A percentile compares a stretch with the other conserved stretches of the same genome.
phyloP scores from a whole-genome alignment of 2,329 filamentous ascomycete species.

The Fusarium lyarnte region DNA sequence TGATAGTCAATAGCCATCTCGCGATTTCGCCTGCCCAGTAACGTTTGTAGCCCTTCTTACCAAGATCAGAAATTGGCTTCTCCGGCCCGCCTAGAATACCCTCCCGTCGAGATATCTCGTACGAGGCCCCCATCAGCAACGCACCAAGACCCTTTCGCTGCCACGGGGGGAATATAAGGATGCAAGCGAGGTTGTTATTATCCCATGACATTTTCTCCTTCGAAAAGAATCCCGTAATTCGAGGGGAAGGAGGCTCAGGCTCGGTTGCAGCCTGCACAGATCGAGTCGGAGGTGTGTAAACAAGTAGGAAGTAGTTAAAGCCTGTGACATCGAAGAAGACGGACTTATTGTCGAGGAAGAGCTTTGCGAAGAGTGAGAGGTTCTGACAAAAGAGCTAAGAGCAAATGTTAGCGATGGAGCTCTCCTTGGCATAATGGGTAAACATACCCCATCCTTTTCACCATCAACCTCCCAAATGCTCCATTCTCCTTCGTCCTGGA shows the following conservation, averaged over 20 bases:
- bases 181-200: conserved; percentile 96
- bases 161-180: conserved; percentile 94
- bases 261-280: conserved; percentile 11
- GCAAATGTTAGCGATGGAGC: conserved; percentile 9
- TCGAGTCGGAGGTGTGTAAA: conserved; percentile 67
- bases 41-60: conserved; percentile 80
- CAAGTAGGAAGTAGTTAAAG: conserved; percentile 94
- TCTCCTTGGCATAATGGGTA: background rate
- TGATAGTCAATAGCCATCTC: conserved; percentile 67
- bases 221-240: conserved; percentile 93
- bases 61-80: conserved; percentile 89
- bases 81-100: conserved; percentile 89
- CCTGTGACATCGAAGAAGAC: conserved; percentile 96
- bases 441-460: conserved; percentile 76
- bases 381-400: conserved; percentile 87
- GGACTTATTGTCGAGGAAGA: conserved; percentile 97
- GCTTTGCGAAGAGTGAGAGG: conserved; percentile 92
- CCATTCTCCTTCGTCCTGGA: conserved; percentile 75
- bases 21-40: conserved; percentile 90
- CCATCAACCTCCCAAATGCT: conserved; percentile 94
- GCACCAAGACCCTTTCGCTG: conserved; percentile 89
- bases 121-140: conserved; percentile 90
- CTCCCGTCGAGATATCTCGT: conserved; percentile 88
- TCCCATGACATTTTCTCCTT: conserved; percentile 99
- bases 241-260: conserved; percentile 48